phyloP scores from a whole-genome alignment of 2,329 filamentous ascomycete genomes.

The Aspergillus neoniger region DNA sequence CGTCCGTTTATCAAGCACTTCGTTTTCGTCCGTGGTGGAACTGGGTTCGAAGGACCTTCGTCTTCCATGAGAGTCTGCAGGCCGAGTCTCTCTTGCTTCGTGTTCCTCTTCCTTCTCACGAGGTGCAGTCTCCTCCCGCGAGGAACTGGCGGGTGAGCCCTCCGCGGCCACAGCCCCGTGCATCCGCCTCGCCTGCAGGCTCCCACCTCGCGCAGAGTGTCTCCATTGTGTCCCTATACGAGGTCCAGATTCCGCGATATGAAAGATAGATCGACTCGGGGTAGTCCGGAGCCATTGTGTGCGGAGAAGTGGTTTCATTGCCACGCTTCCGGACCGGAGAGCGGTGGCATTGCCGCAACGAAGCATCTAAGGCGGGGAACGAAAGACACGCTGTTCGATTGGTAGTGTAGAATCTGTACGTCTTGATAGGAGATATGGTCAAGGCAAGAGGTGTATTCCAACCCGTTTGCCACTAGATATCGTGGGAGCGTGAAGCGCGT shows the following conservation, averaged over 20 bases:
- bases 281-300: constrained; percentile 7
- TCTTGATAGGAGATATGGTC: not conserved
- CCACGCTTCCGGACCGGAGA: constrained; percentile 19
- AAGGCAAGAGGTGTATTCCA: not conserved
- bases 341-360: constrained; percentile 24
- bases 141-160: no score
- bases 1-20: no score
- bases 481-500: not conserved
- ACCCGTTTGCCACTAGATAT: not conserved
- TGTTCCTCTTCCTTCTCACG: no score
- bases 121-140: no score
- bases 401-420: not conserved
- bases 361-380: constrained; percentile 21
- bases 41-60: no score
- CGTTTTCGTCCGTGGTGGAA: no score
- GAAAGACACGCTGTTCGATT: constrained; percentile 21
- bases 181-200: not conserved
- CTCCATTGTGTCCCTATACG: no score
- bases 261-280: not conserved
- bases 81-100: no score
- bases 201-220: not conserved
- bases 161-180: no score
- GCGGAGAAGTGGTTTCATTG: constrained; percentile 12
- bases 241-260: not conserved
- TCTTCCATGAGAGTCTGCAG: no score